A percentile compares a stretch with the other conserved stretches of the same genome.
phyloP scores from a whole-genome alignment of 805 yeast genomes.

The Millerozyma miso region DNA sequence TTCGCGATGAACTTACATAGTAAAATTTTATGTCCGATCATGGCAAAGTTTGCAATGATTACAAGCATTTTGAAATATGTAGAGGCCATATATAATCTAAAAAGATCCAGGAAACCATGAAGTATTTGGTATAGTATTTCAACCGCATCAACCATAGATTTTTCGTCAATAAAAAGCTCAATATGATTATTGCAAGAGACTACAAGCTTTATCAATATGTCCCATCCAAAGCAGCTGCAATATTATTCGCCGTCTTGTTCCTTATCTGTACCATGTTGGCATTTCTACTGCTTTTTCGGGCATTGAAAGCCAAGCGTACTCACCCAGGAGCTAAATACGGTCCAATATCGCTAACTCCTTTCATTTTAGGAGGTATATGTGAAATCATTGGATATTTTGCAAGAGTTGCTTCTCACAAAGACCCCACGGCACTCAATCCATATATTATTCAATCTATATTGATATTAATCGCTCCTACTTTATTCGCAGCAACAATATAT shows the following conservation, averaged over 20 bases:
- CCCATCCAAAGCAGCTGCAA: constrained; percentile 4
- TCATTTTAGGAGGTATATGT: constrained; percentile 18
- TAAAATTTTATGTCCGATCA: too few species aligned
- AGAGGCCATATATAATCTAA: too few species aligned
- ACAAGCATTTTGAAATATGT: too few species aligned
- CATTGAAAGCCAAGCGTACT: background rate
- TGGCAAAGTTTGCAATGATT: too few species aligned
- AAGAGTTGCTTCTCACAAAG: constrained; percentile 14
- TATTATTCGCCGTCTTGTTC: constrained; percentile 2
- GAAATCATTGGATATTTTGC: constrained; percentile 23
- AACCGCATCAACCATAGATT: too few species aligned
- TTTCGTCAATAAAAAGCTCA: background rate
- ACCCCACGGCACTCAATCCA: constrained; percentile 10
- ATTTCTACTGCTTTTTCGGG: background rate
- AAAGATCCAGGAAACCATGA: too few species aligned
- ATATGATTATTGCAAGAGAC: too few species aligned
- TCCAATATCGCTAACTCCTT: constrained; percentile 10
- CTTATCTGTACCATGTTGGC: background rate
- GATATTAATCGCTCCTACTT: constrained; percentile 25
- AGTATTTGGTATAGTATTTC: too few species aligned
- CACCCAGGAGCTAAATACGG: background rate
- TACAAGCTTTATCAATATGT: constrained; percentile 2
- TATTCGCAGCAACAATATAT: constrained; percentile 27
- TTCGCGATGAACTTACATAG: too few species aligned
- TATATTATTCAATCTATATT: constrained; percentile 21